A percentile compares a stretch with the other conserved stretches of the same genome.
phyloP scores from a whole-genome alignment of 192 early-diverging fungal genomes.

The Gamsiella multidivaricata region DNA sequence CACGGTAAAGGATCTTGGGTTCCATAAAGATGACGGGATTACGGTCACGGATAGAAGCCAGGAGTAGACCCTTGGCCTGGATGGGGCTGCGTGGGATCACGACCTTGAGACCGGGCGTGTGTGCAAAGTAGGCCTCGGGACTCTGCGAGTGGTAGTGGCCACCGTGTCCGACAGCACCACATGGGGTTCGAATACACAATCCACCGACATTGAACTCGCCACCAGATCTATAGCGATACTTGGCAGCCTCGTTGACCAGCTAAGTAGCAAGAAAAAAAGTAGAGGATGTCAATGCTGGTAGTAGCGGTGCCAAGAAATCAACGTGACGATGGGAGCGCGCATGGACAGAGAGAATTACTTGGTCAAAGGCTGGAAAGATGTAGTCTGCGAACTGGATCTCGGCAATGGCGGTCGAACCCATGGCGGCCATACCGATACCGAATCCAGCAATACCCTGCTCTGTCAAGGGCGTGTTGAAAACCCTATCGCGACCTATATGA shows the following conservation, averaged over 20 bases:
- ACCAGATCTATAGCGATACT: slow-evolving; percentile 95
- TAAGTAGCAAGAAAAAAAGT: too few relatives aligned
- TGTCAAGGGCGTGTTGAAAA: slow-evolving; percentile 96
- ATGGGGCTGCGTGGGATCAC: slow-evolving; percentile 93
- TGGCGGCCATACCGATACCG: slow-evolving; percentile 92
- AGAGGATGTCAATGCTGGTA: too few relatives aligned
- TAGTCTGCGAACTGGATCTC: slow-evolving; percentile 99
- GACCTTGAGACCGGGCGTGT: slow-evolving; percentile 93
- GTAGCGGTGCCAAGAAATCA: too few relatives aligned
- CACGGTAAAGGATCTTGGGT: slow-evolving; percentile 96
- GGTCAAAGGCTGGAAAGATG: slow-evolving; percentile 98
- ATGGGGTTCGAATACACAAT: slow-evolving; percentile 90
- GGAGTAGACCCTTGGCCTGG: slow-evolving; percentile 94
- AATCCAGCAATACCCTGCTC: slow-evolving; percentile 98
- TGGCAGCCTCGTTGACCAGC: slow-evolving; percentile 97
- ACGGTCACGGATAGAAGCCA: slow-evolving; percentile 88
- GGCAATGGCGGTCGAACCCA: slow-evolving; percentile 97
- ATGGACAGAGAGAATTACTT: slow-evolving; percentile 68
- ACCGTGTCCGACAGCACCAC: slow-evolving; percentile 95
- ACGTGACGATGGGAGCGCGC: too few relatives aligned
- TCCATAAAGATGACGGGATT: slow-evolving; percentile 97
- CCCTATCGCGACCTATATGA: slow-evolving; percentile 76
- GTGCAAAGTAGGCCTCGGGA: slow-evolving; percentile 96
- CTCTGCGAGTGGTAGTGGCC: slow-evolving; percentile 96
- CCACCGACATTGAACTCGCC: slow-evolving; percentile 90